These are phyloP conservation scores for Clausena lansium DNA, from an alignment of 345 rosid species.

Conservation along the genomic window DNA sequence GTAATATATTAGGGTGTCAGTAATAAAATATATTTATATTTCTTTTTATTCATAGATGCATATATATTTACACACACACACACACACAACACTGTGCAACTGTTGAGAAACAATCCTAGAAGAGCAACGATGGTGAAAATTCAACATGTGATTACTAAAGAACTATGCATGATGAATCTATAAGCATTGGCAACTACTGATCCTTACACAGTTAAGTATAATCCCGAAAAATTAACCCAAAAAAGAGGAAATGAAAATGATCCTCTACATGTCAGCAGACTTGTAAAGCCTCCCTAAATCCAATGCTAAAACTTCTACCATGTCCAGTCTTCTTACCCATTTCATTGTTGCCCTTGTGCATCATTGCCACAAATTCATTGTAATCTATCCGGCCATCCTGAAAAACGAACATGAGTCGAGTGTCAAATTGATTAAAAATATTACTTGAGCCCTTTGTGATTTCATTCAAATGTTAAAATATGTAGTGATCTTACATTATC, in stretches of 20 bases:
- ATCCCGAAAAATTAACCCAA: neutral
- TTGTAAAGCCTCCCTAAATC: constrained; percentile 38
- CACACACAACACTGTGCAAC: neutral
- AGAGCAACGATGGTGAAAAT: too few species aligned
- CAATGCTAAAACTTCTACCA: constrained; percentile 29
- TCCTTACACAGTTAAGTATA: neutral
- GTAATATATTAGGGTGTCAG: too few species aligned
- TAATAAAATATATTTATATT: too few species aligned
- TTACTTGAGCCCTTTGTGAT: neutral
- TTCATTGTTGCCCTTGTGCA: constrained; percentile 48
- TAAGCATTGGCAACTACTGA: too few species aligned
- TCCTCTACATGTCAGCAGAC: constrained; percentile 30
- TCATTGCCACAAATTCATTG: constrained; percentile 71
- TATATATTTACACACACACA: too few species aligned
- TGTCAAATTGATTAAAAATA: neutral
- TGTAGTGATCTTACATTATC: constrained; percentile 55
- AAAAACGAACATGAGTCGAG: neutral
- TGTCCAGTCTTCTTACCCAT: constrained; percentile 23
- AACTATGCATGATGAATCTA: neutral
- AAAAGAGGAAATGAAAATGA: neutral
- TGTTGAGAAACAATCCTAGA: neutral
- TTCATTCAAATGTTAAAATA: neutral
- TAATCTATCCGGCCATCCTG: constrained; percentile 76
- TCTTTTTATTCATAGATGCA: too few species aligned
- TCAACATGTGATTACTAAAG: neutral